Evolutionary conservation across 2,329 filamentous ascomycete species (phyloP).

Genomic region (Colletotrichum sp.): DNA sequence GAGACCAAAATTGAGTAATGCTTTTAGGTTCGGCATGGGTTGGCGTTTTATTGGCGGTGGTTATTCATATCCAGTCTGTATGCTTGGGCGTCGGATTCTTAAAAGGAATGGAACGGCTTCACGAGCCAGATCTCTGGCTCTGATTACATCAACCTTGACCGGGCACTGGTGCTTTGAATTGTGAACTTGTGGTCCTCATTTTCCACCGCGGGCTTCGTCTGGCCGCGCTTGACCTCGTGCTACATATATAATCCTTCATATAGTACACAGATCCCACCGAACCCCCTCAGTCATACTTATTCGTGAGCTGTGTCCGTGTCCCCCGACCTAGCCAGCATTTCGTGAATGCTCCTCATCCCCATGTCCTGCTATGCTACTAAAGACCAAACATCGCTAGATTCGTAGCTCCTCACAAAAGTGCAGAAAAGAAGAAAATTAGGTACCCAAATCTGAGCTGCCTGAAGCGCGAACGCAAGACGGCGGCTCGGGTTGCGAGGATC

Average conservation of each 20-base stretch:
- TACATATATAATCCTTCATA: conserved; percentile 6
- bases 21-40: conserved; percentile 14
- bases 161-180: neutral
- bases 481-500: neutral
- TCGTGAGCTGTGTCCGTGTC: conserved; percentile 1
- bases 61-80: conserved; percentile 6
- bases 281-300: conserved; percentile 5
- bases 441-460: conserved; percentile 6
- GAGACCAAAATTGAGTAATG: neutral
- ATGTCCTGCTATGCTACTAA: conserved; percentile 16
- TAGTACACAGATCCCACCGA: conserved; percentile 12
- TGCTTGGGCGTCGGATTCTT: conserved; percentile 8
- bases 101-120: conserved; percentile 9
- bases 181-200: neutral
- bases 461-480: neutral
- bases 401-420: conserved; percentile 7
- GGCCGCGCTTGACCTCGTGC: neutral
- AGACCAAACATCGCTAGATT: conserved; percentile 21
- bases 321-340: neutral
- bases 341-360: conserved; percentile 9
- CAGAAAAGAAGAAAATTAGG: conserved; percentile 14
- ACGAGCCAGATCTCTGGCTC: neutral
- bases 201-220: neutral
- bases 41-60: conserved; percentile 14
- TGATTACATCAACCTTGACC: neutral